A percentile compares a stretch with the other conserved stretches of the same genome.
Evolutionary conservation across 2,329 filamentous ascomycete species (phyloP).

Genomic region (Geoglossum cookeanum): DNA sequence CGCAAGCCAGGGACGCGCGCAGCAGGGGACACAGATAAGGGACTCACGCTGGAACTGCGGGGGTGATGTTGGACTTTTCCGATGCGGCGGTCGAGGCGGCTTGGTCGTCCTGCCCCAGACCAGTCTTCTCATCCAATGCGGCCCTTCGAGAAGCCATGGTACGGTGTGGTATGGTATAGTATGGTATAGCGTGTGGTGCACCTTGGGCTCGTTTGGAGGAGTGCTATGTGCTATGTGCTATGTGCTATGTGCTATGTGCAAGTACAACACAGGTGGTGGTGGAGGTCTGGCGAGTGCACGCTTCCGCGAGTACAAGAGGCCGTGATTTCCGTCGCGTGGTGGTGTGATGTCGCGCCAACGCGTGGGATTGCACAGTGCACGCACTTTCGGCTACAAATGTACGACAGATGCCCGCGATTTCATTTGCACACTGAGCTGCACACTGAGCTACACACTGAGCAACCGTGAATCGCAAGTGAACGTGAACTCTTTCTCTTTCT

Average conservation of each 20-base stretch:
- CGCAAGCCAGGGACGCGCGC: neutral
- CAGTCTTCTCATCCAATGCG: constrained; percentile 43
- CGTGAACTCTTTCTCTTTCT: neutral
- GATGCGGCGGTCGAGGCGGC: constrained; percentile 16
- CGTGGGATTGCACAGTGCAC: neutral
- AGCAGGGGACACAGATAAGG: neutral
- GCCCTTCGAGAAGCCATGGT: constrained; percentile 54
- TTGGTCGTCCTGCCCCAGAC: constrained; percentile 37
- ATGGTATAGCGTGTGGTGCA: neutral
- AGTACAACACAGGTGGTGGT: too few species aligned
- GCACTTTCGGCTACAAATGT: too few species aligned
- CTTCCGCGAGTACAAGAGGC: too few species aligned
- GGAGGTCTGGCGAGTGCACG: too few species aligned
- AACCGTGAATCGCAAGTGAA: neutral
- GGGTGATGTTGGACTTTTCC: constrained; percentile 53
- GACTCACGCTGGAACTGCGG: constrained; percentile 63
- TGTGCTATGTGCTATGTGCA: too few species aligned
- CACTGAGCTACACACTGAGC: neutral
- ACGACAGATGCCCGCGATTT: too few species aligned
- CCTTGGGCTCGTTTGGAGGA: too few species aligned
- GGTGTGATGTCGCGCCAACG: neutral
- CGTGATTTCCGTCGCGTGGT: neutral
- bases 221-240: too few species aligned
- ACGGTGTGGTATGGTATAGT: constrained; percentile 1
- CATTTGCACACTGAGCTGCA: too few species aligned